A percentile compares a stretch with the other conserved stretches of the same genome.
phyloP scores from a whole-genome alignment of 2,329 filamentous ascomycete genomes.

The Trichoderma hamatum region DNA sequence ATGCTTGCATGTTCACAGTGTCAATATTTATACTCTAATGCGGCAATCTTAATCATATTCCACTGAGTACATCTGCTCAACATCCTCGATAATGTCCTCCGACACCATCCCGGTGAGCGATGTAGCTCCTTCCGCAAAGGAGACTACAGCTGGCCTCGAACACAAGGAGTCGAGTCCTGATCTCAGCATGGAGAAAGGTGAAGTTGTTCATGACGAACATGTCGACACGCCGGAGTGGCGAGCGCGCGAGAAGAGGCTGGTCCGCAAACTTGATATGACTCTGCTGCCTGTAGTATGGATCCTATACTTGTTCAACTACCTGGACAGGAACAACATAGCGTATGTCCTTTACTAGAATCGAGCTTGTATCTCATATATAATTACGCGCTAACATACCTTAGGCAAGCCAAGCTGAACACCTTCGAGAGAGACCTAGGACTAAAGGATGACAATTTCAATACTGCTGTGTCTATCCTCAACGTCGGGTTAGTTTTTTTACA shows the following conservation, averaged over 20 bases:
- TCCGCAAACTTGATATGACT: conserved; percentile 65
- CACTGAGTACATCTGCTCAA: background rate
- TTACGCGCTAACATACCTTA: background rate
- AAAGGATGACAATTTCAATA: conserved; percentile 29
- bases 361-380: background rate
- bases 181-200: background rate
- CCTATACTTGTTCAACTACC: conserved; percentile 50
- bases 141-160: conserved; percentile 1
- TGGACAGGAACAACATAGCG: conserved; percentile 51
- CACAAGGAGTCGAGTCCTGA: conserved; percentile 5
- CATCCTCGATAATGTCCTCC: conserved; percentile 6
- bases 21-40: background rate
- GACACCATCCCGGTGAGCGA: background rate
- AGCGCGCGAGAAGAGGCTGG: conserved; percentile 53
- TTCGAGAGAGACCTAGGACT: conserved; percentile 10
- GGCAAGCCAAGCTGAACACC: conserved; percentile 7
- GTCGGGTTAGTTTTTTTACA: conserved; percentile 41
- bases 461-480: conserved; percentile 39
- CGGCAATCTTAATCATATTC: background rate
- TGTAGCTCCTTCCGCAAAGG: background rate
- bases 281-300: conserved; percentile 53
- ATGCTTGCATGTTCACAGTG: background rate
- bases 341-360: conserved; percentile 32
- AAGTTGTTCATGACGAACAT: background rate
- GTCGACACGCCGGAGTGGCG: conserved; percentile 15